A percentile compares a stretch with the other conserved stretches of the same genome.
phyloP scores from a whole-genome alignment of 352 stramenopile genomes.

The Phytophthora pinifolia region DNA sequence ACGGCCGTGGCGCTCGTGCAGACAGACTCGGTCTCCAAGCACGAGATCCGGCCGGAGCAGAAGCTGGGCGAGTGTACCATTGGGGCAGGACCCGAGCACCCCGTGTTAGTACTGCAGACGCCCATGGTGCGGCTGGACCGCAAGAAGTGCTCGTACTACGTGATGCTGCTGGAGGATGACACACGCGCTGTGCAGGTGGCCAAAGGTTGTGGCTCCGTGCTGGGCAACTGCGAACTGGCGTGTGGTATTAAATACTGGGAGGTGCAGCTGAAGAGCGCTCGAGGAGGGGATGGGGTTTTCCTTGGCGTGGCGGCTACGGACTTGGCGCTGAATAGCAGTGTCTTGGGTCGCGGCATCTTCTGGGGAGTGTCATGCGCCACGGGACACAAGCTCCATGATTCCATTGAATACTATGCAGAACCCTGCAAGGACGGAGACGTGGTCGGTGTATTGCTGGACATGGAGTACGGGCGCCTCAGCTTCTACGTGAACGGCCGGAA shows the following conservation, averaged over 20 bases:
- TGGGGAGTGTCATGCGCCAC: slow-evolving; percentile 76
- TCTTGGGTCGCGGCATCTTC: slow-evolving; percentile 63
- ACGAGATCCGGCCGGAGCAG: slow-evolving; percentile 59
- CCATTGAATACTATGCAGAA: slow-evolving; percentile 72
- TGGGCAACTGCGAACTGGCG: slow-evolving; percentile 55
- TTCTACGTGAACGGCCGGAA: slow-evolving; percentile 81
- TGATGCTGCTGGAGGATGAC: slow-evolving; percentile 56
- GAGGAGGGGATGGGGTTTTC: slow-evolving; percentile 70
- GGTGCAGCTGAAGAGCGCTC: slow-evolving; percentile 51
- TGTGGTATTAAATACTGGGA: slow-evolving; percentile 87
- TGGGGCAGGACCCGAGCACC: slow-evolving; percentile 54
- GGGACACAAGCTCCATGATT: slow-evolving; percentile 77
- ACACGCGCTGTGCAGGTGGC: slow-evolving; percentile 53
- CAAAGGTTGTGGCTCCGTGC: slow-evolving; percentile 62
- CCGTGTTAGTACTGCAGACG: slow-evolving; percentile 72
- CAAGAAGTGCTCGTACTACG: slow-evolving; percentile 59
- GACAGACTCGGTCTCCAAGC: slow-evolving; percentile 70
- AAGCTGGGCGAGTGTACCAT: slow-evolving; percentile 73
- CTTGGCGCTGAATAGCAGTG: slow-evolving; percentile 54
- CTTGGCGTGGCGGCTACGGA: slow-evolving; percentile 59
- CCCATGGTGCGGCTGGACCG: slow-evolving; percentile 63
- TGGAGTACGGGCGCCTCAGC: slow-evolving; percentile 67
- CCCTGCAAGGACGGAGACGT: slow-evolving; percentile 77
- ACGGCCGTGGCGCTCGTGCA: slow-evolving; percentile 69
- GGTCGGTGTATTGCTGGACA: slow-evolving; percentile 73